Percentiles rank a stretch among this genome's conserved stretches.
Evolutionary conservation across 78 protist genomes (phyloP).

Genomic region (Guillardia theta): DNA sequence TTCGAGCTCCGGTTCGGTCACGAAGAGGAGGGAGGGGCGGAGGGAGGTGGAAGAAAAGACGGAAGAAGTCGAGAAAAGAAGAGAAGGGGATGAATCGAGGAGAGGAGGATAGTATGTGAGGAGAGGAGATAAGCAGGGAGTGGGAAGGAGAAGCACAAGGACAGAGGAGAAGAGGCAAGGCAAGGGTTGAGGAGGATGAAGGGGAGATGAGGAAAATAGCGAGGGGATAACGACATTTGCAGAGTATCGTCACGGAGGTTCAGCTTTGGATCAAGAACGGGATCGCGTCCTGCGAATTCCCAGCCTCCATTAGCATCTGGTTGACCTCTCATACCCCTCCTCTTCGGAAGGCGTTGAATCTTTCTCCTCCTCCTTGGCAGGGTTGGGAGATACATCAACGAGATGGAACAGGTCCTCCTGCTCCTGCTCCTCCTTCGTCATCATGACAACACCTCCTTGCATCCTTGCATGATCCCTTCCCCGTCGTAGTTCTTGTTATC

Average conservation of each 20-base stretch:
- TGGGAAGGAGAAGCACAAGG: not conserved
- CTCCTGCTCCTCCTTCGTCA: not conserved
- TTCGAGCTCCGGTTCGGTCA: not conserved
- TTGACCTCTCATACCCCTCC: not conserved
- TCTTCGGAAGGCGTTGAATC: not conserved
- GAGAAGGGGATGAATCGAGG: not conserved
- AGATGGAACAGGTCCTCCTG: not conserved
- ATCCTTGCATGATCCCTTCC: not conserved
- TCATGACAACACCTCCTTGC: not conserved
- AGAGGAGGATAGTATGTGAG: not conserved
- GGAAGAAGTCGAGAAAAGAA: no score
- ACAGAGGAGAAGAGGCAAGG: not conserved
- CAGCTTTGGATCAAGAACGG: conserved; percentile 12
- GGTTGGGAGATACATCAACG: not conserved
- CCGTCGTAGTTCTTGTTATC: no score
- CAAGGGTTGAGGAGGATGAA: not conserved
- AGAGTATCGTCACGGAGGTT: not conserved
- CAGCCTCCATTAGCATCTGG: not conserved
- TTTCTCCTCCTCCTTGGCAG: not conserved
- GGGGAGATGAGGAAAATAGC: not conserved
- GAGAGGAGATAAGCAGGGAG: not conserved
- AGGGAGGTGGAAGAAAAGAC: no score
- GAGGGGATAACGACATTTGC: not conserved
- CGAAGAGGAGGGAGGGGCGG: no score
- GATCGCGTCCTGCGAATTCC: not conserved